phyloP scores from a whole-genome alignment of 768 basidiomycete species.

The Suillus brevipes region DNA sequence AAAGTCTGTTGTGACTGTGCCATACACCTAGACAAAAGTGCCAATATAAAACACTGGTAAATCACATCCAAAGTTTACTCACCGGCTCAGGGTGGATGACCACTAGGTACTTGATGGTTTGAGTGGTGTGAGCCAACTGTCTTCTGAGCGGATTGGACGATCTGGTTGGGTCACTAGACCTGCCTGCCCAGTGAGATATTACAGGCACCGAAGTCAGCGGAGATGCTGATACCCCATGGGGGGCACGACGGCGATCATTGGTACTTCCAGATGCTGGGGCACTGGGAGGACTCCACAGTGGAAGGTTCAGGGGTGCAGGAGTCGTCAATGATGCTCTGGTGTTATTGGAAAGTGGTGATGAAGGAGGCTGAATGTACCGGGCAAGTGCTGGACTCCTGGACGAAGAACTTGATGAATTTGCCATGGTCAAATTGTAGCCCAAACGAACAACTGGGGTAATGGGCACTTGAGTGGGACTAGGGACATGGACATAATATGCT shows the following conservation, averaged over 20 bases:
- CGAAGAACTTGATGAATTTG: neutral
- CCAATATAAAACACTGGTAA: neutral
- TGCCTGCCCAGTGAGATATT: neutral
- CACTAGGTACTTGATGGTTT: neutral
- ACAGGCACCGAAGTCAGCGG: neutral
- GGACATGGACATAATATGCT: neutral
- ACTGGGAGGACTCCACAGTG: neutral
- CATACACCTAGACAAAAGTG: neutral
- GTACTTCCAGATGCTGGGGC: neutral
- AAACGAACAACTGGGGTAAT: neutral
- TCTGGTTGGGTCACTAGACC: neutral
- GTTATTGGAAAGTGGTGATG: neutral
- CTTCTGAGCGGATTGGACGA: neutral
- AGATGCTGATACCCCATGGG: neutral
- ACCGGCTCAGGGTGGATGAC: neutral
- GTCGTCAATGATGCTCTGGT: neutral
- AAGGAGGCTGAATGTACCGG: neutral
- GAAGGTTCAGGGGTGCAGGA: neutral
- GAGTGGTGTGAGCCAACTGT: neutral
- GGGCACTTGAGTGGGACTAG: neutral
- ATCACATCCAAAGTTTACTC: neutral
- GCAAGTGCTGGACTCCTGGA: neutral
- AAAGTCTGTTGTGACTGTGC: neutral
- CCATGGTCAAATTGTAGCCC: neutral
- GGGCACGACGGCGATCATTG: neutral